Base-by-base conservation (phyloP, 2,329 filamentous ascomycete species). In the Fusarium sp. region DNA sequence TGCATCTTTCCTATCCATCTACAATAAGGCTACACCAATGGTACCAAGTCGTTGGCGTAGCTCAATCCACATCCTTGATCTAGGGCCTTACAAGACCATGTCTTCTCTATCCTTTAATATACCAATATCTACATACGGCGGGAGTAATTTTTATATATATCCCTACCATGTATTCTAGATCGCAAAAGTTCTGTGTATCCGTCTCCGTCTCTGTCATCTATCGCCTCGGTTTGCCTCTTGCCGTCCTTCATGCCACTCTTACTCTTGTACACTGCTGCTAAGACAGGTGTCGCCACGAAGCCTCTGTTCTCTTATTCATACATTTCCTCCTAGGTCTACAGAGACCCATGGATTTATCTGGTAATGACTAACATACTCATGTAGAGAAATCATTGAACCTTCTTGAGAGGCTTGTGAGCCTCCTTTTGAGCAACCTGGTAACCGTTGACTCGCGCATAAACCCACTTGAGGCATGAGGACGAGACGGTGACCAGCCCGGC, bases 401-500 rank as follows among this genome's bases (percentile, higher is more conserved):
- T 81, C 69, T 81, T 82, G 8, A 80, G 70, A 38, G 80, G 78
- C 35, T 77, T 80, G 55, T 78, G 67, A 4, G 77, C 78, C 55
- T 81, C 79, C 29, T 62, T 67, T 42, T 74, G 69, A 80, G 81
- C 66, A 77, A 73, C 59, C 5, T 86, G 83, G 51, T 86, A 81
- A 12, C 92, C 91, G 79, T 94, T 95, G 29, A 93, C 79, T 61
- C 85, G 85, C 3, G 87, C 89, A 82, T 97, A 94, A 1, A 93
- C 70, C 87, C 88, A 92, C 80, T 94, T 92, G 71, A 97, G 83
- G 11, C 86, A 82, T 24, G 89, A 84, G 0, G 93, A 95, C 73
- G 91, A 94, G 4, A 85, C 80, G 3, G 93, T 92, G 90, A 97
- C 95, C 17, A 93, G 82, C 1, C 88, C 78, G 1, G 93, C 94